phyloP scores from a whole-genome alignment of 2,329 filamentous ascomycete genomes.

The Neonectria sp. region DNA sequence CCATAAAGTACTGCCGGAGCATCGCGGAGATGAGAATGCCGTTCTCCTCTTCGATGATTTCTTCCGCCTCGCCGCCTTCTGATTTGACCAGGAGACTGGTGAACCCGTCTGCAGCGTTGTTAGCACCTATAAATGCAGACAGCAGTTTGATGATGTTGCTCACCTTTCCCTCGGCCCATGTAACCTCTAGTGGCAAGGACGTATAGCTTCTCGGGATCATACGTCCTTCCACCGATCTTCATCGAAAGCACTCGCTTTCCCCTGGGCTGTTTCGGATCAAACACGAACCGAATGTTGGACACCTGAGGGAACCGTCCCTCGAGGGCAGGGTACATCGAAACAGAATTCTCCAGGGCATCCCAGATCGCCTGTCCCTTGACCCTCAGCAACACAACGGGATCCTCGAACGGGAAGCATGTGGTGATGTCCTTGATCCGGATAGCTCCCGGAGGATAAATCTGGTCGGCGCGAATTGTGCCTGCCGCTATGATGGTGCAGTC shows the following conservation, averaged over 20 bases:
- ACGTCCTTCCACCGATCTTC: constrained; percentile 71
- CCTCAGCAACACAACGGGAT: constrained; percentile 85
- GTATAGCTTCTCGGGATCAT: constrained; percentile 77
- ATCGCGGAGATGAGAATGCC: constrained; percentile 90
- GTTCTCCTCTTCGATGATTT: constrained; percentile 88
- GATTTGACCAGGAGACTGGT: constrained; percentile 80
- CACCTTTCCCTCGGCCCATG: constrained; percentile 85
- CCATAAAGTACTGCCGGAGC: constrained; percentile 92
- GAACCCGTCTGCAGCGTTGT: constrained; percentile 76
- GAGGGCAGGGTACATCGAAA: constrained; percentile 84
- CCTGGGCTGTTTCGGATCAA: constrained; percentile 73
- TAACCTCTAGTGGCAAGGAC: constrained; percentile 86
- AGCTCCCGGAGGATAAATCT: constrained; percentile 87
- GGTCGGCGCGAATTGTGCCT: constrained; percentile 89
- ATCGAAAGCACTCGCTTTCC: constrained; percentile 76
- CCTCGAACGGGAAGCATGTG: constrained; percentile 93
- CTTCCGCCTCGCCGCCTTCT: constrained; percentile 82
- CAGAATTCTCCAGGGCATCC: constrained; percentile 87
- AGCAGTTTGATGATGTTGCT: constrained; percentile 9
- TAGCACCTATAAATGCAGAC: constrained; percentile 13
- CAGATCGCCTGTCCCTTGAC: constrained; percentile 80
- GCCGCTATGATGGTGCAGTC: constrained; percentile 90
- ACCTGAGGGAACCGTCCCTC: constrained; percentile 91
- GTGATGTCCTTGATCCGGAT: constrained; percentile 86
- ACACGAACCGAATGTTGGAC: constrained; percentile 84